Conservation (phyloP, 106 monocot species). For the Allium cepa region DNA sequence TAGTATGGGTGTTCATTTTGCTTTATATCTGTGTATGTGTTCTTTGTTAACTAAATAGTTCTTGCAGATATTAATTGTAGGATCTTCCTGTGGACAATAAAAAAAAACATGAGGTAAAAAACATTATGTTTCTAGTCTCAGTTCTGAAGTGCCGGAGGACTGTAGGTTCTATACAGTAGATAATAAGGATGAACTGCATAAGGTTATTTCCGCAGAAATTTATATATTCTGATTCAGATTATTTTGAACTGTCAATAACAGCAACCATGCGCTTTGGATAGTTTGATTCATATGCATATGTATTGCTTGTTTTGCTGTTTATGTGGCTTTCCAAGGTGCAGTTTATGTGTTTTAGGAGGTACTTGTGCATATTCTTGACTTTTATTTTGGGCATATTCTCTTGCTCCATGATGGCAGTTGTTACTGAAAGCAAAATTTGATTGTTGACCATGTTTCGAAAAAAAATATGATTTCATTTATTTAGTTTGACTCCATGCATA, state of each 20-base stretch:
- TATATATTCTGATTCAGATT: no score
- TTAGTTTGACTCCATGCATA: no score
- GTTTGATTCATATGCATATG: background rate
- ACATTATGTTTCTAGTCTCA: constrained; percentile 39
- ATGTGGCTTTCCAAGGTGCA: constrained; percentile 94
- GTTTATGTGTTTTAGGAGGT: constrained; percentile 52
- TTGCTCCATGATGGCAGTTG: no score
- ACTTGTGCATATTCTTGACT: no score
- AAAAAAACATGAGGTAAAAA: constrained; percentile 71
- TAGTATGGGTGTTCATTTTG: no score
- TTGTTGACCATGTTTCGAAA: no score
- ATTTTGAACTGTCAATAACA: no score
- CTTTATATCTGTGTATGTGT: background rate
- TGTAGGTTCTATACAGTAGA: constrained; percentile 78
- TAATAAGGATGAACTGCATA: constrained; percentile 77
- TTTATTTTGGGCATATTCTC: no score
- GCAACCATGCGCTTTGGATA: no score
- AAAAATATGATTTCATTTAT: no score
- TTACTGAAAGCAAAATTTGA: no score
- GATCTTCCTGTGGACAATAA: constrained; percentile 68
- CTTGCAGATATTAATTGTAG: constrained; percentile 27
- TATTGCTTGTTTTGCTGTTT: constrained; percentile 42
- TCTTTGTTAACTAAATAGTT: no score
- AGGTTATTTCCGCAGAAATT: constrained; percentile 32
- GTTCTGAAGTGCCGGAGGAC: constrained; percentile 82